These are phyloP conservation scores for Pilatotrama ljubarskyi DNA, from an alignment of 768 basidiomycete species.

Conservation along the genomic window DNA sequence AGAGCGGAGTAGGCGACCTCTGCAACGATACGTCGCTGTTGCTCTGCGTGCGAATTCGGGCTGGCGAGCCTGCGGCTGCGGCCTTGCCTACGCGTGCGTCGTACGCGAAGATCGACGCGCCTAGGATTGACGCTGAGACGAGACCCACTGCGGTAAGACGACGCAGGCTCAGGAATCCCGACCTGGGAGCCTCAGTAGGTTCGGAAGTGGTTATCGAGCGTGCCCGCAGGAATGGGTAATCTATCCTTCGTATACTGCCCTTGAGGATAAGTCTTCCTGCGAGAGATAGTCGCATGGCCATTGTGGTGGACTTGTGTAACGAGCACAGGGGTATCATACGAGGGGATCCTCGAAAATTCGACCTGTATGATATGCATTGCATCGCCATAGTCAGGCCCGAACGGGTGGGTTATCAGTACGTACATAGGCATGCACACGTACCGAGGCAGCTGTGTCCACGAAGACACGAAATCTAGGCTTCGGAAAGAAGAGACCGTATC, in stretches of 20 bases:
- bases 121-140: neutral
- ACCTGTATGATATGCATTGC: neutral
- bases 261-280: neutral
- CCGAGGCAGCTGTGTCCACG: neutral
- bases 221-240: neutral
- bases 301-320: neutral
- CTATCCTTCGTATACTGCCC: neutral
- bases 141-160: conserved; percentile 2
- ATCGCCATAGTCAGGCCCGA: neutral
- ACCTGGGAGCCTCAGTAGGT: neutral
- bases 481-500: neutral
- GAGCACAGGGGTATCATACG: neutral
- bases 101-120: conserved; percentile 1
- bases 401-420: conserved; percentile 1
- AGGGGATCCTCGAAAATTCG: neutral
- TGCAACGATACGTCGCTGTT: neutral
- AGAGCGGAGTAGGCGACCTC: conserved; percentile 22
- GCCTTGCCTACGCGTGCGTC: conserved; percentile 11
- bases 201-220: neutral
- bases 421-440: neutral
- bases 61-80: conserved; percentile 24
- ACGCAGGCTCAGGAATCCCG: neutral
- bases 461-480: neutral
- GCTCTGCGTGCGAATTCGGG: neutral
- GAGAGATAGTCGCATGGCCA: neutral